Conservation (phyloP, 306 rosid species). For the Fragaria vesca region DNA sequence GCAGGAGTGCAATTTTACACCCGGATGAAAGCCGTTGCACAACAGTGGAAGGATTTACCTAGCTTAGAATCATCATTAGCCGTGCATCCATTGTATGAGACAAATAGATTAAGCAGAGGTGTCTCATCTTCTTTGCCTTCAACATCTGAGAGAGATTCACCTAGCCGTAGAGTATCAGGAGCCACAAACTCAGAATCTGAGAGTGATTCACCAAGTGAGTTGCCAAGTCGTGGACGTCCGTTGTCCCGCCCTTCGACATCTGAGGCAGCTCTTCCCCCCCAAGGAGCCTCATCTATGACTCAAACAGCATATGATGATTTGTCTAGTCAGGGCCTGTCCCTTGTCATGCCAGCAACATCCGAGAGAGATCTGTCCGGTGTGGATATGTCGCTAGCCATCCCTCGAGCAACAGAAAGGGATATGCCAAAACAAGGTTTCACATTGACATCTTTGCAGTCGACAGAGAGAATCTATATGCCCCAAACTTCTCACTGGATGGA, state of each 20-base stretch:
- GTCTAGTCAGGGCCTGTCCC: conserved; percentile 34
- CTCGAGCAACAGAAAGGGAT: conserved; percentile 37
- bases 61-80: conserved; percentile 24
- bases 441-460: conserved; percentile 31
- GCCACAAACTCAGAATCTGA: conserved; percentile 37
- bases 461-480: conserved; percentile 41
- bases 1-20: conserved; percentile 64
- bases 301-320: conserved; percentile 38
- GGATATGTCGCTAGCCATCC: conserved; percentile 42
- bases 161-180: conserved; percentile 33
- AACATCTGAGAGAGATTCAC: conserved; percentile 44
- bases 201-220: conserved; percentile 50
- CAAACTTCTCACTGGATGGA: conserved; percentile 47
- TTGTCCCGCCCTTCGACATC: conserved; percentile 29
- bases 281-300: conserved; percentile 39
- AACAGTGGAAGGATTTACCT: conserved; percentile 60
- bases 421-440: conserved; percentile 32
- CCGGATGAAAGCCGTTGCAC: conserved; percentile 58
- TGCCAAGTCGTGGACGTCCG: conserved; percentile 31
- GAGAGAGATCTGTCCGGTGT: conserved; percentile 38
- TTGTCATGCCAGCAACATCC: conserved; percentile 35
- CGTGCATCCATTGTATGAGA: conserved; percentile 39
- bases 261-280: conserved; percentile 36
- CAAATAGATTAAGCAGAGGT: conserved; percentile 26
- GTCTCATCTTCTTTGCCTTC: conserved; percentile 40